Evolutionary conservation across 257 asterid genomes (phyloP).

Genomic region (Fraxinus pennsylvanica): DNA sequence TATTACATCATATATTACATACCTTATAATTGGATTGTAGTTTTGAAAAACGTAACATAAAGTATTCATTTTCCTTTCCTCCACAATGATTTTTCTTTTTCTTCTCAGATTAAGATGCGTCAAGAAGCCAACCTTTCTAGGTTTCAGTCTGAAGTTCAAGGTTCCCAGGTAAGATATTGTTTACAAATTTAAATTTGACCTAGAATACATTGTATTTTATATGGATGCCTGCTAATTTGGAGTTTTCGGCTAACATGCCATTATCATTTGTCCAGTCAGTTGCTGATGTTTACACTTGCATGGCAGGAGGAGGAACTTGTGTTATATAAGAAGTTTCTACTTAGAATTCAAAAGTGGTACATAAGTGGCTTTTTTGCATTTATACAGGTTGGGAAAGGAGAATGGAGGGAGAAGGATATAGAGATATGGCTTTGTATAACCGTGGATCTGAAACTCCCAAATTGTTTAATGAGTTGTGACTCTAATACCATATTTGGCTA

Average conservation of each 20-base stretch:
- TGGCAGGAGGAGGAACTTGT: background rate
- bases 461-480: background rate
- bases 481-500: background rate
- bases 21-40: background rate
- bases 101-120: constrained; percentile 40
- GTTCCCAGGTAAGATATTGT: constrained; percentile 50
- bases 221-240: background rate
- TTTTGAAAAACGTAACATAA: background rate
- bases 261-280: background rate
- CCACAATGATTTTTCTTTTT: background rate
- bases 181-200: background rate
- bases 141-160: constrained; percentile 58
- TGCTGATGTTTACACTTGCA: background rate
- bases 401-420: background rate
- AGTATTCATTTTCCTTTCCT: constrained; percentile 3
- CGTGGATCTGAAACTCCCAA: no score
- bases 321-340: background rate
- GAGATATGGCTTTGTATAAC: background rate
- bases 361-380: background rate
- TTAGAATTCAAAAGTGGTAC: background rate
- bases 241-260: background rate
- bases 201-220: background rate
- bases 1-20: background rate
- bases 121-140: constrained; percentile 53
- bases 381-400: background rate